phyloP scores from a whole-genome alignment of 495 filamentous ascomycete genomes.

The Podospora appendiculata region DNA sequence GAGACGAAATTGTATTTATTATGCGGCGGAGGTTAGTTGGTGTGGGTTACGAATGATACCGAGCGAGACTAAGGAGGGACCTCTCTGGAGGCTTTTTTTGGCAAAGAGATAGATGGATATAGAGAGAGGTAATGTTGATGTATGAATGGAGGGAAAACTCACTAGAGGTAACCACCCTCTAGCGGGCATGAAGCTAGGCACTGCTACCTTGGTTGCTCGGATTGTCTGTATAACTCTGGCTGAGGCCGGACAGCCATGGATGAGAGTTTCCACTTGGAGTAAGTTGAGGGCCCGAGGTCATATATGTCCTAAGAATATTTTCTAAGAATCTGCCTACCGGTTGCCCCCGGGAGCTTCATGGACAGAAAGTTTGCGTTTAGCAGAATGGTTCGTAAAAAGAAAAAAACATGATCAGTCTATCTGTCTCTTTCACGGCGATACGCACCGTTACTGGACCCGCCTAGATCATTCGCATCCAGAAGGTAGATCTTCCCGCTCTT shows the following conservation, averaged over 20 bases:
- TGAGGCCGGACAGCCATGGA: too few species aligned
- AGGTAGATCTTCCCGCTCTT: constrained; percentile 37
- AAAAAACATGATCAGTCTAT: background rate
- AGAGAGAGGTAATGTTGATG: background rate
- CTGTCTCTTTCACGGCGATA: background rate
- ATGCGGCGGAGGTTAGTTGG: too few species aligned
- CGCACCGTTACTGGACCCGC: constrained; percentile 35
- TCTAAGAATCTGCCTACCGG: constrained; percentile 30
- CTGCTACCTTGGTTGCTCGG: too few species aligned
- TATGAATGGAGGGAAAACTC: constrained; percentile 6
- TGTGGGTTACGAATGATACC: too few species aligned
- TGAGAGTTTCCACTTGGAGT: too few species aligned
- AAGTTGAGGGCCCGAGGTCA: too few species aligned
- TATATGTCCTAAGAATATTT: constrained; percentile 28
- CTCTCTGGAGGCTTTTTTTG: too few species aligned
- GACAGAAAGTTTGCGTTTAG: background rate
- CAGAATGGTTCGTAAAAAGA: background rate
- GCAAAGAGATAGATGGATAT: too few species aligned
- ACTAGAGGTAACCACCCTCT: constrained; percentile 42
- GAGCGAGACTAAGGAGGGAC: too few species aligned
- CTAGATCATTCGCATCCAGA: constrained; percentile 37
- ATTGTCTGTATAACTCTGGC: too few species aligned
- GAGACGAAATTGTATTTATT: constrained; percentile 8
- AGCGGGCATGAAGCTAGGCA: constrained; percentile 33
- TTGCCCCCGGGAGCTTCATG: constrained; percentile 9